These are phyloP conservation scores for Aspergillus ochraceus DNA, from an alignment of 2,329 filamentous ascomycete species.

Conservation along the genomic window DNA sequence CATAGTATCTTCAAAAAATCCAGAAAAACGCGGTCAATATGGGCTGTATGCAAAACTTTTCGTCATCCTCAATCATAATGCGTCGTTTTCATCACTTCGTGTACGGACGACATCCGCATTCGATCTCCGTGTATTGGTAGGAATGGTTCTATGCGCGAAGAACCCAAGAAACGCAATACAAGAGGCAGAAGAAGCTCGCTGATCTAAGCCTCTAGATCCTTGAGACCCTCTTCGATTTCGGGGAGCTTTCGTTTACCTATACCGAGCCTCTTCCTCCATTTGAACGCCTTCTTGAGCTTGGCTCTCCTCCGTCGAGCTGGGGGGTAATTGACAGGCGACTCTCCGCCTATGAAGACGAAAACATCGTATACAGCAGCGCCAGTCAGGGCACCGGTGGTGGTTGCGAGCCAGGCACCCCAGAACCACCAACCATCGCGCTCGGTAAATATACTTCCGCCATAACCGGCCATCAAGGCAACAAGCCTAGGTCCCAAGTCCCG, in stretches of 20 bases:
- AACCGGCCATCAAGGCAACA: slow-evolving; percentile 33
- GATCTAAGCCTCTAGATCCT: not conserved
- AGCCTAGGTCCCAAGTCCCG: slow-evolving; percentile 39
- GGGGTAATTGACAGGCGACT: slow-evolving; percentile 44
- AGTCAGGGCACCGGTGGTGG: slow-evolving; percentile 32
- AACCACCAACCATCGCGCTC: slow-evolving; percentile 34
- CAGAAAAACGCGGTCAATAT: not conserved
- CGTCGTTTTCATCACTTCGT: not conserved
- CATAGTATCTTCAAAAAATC: no score
- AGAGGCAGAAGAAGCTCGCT: not conserved
- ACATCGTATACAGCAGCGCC: slow-evolving; percentile 37
- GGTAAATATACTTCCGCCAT: slow-evolving; percentile 28
- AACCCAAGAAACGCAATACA: no score
- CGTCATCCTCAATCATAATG: not conserved
- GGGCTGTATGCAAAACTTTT: not conserved
- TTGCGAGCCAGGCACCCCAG: slow-evolving; percentile 37
- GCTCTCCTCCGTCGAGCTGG: slow-evolving; percentile 40
- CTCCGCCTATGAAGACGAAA: slow-evolving; percentile 40
- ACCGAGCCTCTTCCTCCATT: slow-evolving; percentile 18
- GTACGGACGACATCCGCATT: not conserved
- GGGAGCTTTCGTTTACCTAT: slow-evolving; percentile 13
- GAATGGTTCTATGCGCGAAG: not conserved
- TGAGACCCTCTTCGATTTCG: slow-evolving; percentile 20
- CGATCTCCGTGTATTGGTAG: not conserved
- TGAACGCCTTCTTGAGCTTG: slow-evolving; percentile 29